A percentile compares a stretch with the other conserved stretches of the same genome.
Conservation (phyloP, 1,284 basidiomycete species). For the Neotropicomus parvogracilis region DNA sequence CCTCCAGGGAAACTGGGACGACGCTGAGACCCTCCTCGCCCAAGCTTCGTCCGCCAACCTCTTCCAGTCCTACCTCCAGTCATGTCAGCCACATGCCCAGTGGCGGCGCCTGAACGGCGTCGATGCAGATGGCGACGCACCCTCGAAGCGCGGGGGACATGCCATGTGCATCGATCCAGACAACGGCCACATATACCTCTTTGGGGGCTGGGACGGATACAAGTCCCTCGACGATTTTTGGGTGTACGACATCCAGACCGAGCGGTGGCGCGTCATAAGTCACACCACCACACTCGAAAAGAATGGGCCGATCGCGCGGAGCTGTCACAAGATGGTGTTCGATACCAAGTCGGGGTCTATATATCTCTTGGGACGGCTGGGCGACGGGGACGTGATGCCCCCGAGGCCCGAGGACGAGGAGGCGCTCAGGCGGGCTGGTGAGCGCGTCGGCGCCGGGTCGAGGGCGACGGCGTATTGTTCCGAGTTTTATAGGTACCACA, state of each 20-base stretch:
- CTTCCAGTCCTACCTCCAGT: conserved; percentile 56
- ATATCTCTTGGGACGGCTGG: conserved; percentile 66
- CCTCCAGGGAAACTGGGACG: conserved; percentile 60
- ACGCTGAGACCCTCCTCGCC: conserved; percentile 53
- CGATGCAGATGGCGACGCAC: conserved; percentile 60
- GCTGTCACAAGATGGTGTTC: conserved; percentile 83
- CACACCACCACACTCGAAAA: conserved; percentile 52
- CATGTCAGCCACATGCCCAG: conserved; percentile 50
- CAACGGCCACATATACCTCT: conserved; percentile 65
- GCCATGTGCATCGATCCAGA: conserved; percentile 77
- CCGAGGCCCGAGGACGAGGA: conserved; percentile 25
- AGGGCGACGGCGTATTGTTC: conserved; percentile 41
- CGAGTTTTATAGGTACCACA: conserved; percentile 72
- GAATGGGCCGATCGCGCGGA: conserved; percentile 67
- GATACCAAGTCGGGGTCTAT: conserved; percentile 67
- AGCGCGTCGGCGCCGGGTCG: conserved; percentile 17
- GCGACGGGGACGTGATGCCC: conserved; percentile 46
- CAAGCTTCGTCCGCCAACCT: conserved; percentile 52
- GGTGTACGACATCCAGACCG: conserved; percentile 64
- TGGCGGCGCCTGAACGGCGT: conserved; percentile 58
- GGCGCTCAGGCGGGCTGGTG: conserved; percentile 25
- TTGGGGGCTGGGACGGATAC: conserved; percentile 78
- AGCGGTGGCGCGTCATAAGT: conserved; percentile 63
- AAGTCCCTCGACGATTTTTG: conserved; percentile 77
- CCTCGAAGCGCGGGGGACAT: conserved; percentile 47